These are phyloP conservation scores for Didymella exigua DNA, from an alignment of 2,329 filamentous ascomycete species.

Conservation along the genomic window DNA sequence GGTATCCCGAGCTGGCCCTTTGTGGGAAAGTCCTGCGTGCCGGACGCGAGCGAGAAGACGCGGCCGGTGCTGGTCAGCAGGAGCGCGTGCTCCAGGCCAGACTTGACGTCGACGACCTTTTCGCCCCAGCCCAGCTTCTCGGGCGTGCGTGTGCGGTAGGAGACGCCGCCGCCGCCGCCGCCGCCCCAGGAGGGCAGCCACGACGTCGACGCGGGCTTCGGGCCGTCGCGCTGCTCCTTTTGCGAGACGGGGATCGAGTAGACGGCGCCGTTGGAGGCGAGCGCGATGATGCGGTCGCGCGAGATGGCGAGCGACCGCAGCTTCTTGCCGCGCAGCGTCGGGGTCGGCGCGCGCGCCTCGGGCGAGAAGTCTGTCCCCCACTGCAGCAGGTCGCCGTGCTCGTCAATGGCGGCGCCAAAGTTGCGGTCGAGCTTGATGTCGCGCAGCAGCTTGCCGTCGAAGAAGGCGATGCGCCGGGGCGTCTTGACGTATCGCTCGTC, in stretches of 20 bases:
- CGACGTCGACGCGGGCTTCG: slow-evolving; percentile 67
- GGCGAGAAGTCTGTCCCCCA: slow-evolving; percentile 83
- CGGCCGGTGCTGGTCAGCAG: slow-evolving; percentile 84
- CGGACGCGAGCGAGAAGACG: slow-evolving; percentile 86
- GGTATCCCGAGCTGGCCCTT: slow-evolving; percentile 88
- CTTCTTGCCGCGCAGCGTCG: slow-evolving; percentile 81
- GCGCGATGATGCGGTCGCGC: slow-evolving; percentile 78
- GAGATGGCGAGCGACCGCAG: slow-evolving; percentile 78
- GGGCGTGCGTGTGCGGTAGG: slow-evolving; percentile 75
- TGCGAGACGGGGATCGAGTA: slow-evolving; percentile 84
- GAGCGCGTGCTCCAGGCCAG: slow-evolving; percentile 84
- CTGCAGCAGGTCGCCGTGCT: slow-evolving; percentile 86
- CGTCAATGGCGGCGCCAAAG: slow-evolving; percentile 85
- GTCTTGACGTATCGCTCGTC: slow-evolving; percentile 78
- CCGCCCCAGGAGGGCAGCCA: slow-evolving; percentile 79
- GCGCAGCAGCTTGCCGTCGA: slow-evolving; percentile 81
- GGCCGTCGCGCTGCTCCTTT: slow-evolving; percentile 69
- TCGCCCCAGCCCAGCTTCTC: slow-evolving; percentile 69
- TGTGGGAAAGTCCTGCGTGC: slow-evolving; percentile 75
- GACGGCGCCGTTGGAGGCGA: slow-evolving; percentile 75
- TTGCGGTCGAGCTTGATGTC: slow-evolving; percentile 84
- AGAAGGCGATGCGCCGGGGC: slow-evolving; percentile 78
- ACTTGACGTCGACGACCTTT: slow-evolving; percentile 73
- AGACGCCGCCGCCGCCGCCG: slow-evolving; percentile 59
- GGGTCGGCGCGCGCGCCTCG: slow-evolving; percentile 65